Percentiles rank a stretch among this genome's conserved stretches.
phyloP scores from a whole-genome alignment of 2,329 filamentous ascomycete species.

The Aspergillus udagawae region DNA sequence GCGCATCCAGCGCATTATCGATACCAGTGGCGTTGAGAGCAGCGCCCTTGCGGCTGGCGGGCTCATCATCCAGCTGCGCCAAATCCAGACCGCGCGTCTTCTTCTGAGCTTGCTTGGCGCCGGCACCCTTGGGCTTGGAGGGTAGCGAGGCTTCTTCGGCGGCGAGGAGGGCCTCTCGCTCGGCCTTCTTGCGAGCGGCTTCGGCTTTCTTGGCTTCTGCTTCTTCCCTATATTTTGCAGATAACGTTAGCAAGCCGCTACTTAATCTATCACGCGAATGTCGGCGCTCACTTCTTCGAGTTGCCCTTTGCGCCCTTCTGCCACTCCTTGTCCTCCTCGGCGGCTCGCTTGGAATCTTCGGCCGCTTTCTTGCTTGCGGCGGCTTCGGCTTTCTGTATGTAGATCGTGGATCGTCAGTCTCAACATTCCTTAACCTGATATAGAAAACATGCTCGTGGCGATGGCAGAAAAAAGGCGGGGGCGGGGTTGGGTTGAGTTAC shows the following conservation, averaged over 20 bases:
- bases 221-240: conserved; percentile 60
- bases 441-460: conserved; percentile 5
- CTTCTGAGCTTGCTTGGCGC: conserved; percentile 47
- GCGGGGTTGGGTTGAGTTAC: conserved; percentile 24
- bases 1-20: conserved; percentile 86
- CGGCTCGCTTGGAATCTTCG: conserved; percentile 62
- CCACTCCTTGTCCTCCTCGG: conserved; percentile 74
- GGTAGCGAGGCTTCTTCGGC: conserved; percentile 73
- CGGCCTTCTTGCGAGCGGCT: conserved; percentile 82
- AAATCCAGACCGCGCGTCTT: conserved; percentile 69
- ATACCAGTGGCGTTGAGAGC: conserved; percentile 81
- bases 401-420: conserved; percentile 10
- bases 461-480: conserved; percentile 20
- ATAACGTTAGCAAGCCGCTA: not conserved
- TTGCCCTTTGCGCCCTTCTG: conserved; percentile 77
- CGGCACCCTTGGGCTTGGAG: conserved; percentile 56
- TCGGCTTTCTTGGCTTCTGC: conserved; percentile 82
- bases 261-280: not conserved
- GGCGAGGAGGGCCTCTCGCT: conserved; percentile 75
- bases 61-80: conserved; percentile 64
- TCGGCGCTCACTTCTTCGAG: conserved; percentile 70
- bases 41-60: conserved; percentile 46
- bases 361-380: conserved; percentile 75
- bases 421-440: not conserved
- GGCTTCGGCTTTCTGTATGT: conserved; percentile 73